Percentiles rank a stretch among this genome's conserved stretches.
These are phyloP conservation scores for Mycena albidolilacea DNA, from an alignment of 768 basidiomycete species.

Conservation along the genomic window DNA sequence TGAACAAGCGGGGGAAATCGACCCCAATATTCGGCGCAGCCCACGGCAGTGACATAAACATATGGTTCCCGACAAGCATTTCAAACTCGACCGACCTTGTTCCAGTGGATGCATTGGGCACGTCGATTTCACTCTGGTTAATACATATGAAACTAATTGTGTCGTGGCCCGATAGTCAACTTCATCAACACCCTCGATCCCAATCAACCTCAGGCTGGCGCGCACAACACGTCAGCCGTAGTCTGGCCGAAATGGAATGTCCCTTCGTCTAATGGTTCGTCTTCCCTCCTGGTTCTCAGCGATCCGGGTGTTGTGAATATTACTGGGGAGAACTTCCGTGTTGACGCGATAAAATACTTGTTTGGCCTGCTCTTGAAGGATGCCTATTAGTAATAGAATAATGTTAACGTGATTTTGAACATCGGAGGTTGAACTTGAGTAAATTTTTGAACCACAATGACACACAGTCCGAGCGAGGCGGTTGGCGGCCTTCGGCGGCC, in stretches of 20 bases:
- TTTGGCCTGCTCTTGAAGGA: slow-evolving; percentile 7
- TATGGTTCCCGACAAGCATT: slow-evolving; percentile 27
- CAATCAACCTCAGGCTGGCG: slow-evolving; percentile 7
- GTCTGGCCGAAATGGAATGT: slow-evolving; percentile 32
- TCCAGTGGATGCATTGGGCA: slow-evolving; percentile 25
- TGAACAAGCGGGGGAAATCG: slow-evolving; percentile 32
- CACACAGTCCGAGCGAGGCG: no score
- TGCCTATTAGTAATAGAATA: neutral
- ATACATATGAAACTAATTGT: neutral
- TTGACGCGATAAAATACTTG: slow-evolving; percentile 28
- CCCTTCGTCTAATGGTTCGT: neutral
- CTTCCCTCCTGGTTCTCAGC: slow-evolving; percentile 24
- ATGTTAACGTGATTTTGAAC: no score
- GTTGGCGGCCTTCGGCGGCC: no score
- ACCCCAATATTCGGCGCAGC: slow-evolving; percentile 26
- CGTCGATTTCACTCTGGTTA: neutral
- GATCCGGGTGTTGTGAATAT: slow-evolving; percentile 21
- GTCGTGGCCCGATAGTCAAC: slow-evolving; percentile 16
- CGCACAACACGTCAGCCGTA: neutral
- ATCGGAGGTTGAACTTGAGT: no score
- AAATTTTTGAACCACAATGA: no score
- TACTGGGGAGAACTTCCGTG: slow-evolving; percentile 24
- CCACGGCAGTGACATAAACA: slow-evolving; percentile 20
- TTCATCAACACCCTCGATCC: slow-evolving; percentile 36
- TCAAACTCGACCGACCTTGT: slow-evolving; percentile 8